Base-by-base conservation (phyloP, 768 basidiomycete genomes). In the Heimioporus sp. region DNA sequence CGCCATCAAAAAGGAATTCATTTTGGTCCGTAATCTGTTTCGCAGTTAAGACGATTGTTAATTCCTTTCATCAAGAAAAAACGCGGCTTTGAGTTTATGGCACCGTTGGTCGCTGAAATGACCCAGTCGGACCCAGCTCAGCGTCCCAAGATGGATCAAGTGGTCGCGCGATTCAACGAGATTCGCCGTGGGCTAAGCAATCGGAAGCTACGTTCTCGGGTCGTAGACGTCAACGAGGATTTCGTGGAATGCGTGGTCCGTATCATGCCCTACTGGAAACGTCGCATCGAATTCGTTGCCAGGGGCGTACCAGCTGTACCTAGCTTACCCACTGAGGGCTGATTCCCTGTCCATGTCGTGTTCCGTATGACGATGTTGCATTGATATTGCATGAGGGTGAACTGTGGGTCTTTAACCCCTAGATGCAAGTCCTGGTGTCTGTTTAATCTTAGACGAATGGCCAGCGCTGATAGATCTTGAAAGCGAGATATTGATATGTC, bases 101-200 rank as follows among this genome's bases (percentile, higher is more conserved):
- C 50, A 34, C 61, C 66, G 0, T 56, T 76, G 1, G 48, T 74
- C 3, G 46, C 52, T 0, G 68, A 66, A 9, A 76, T 77, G 76
- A 61, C 67, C 1, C 65, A 70, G 17, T 54, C 61, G 2, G 68
- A 74, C 39, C 73, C 74, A 0, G 28, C 42, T 0, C 59, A 70
- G 40, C 66, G 76, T 8, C 74, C 74, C 0, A 71, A 57, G 0
- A 73, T 74, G 46, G 68, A 75, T 20, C 57, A 70, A 36, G 72
- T 72, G 9, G 68, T 67, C 2, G 7, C 47, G 2, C 64, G 54
- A 19, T 66, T 66, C 20, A 53, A 53, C 1, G n/a, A 31, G 0
- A 59, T 64, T 24, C 37, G 24, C 0, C 16, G 45, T 11, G 32
- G 35, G 0, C 50, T 66, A 1, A 47, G 47, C 19, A 10, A 19